A percentile compares a stretch with the other conserved stretches of the same genome.
Conservation (phyloP, 208 protist genomes). For the Strigomonas culicis region DNA sequence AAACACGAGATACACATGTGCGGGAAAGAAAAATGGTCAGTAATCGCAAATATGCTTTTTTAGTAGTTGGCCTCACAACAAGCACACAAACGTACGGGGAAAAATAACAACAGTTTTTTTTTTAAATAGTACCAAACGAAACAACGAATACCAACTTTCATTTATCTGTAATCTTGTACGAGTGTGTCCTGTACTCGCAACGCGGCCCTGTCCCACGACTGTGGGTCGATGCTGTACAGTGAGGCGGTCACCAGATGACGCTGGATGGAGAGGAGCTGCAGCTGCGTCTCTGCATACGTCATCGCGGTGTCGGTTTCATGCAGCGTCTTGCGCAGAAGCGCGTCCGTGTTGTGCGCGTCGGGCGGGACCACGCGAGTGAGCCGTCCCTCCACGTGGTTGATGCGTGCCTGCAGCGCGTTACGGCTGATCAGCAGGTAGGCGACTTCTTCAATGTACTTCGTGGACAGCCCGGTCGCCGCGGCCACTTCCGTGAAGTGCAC, state of each 20-base stretch:
- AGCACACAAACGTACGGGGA: too few relatives aligned
- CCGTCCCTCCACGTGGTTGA: background rate
- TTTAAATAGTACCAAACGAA: too few relatives aligned
- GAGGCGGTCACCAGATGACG: too few relatives aligned
- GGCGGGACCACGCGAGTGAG: background rate
- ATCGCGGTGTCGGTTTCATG: background rate
- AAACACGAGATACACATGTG: constrained; percentile 9
- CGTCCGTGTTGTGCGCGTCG: background rate
- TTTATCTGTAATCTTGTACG: too few relatives aligned
- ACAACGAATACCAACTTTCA: too few relatives aligned
- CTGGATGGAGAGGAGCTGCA: background rate
- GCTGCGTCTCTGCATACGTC: background rate
- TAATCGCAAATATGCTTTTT: too few relatives aligned
- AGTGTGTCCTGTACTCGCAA: too few relatives aligned
- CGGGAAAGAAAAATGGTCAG: too few relatives aligned
- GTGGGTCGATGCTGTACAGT: too few relatives aligned
- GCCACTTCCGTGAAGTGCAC: background rate
- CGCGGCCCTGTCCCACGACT: too few relatives aligned
- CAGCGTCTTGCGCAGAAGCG: background rate
- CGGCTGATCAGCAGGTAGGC: background rate
- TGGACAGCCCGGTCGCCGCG: background rate
- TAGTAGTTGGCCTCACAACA: too few relatives aligned
- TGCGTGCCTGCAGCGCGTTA: background rate
- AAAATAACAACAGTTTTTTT: too few relatives aligned
- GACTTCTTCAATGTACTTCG: background rate